Evolutionary conservation across 352 stramenopile genomes (phyloP), one percentile per base, ranked within the genome.

Genomic region (Globisporangium echinulatum): DNA sequence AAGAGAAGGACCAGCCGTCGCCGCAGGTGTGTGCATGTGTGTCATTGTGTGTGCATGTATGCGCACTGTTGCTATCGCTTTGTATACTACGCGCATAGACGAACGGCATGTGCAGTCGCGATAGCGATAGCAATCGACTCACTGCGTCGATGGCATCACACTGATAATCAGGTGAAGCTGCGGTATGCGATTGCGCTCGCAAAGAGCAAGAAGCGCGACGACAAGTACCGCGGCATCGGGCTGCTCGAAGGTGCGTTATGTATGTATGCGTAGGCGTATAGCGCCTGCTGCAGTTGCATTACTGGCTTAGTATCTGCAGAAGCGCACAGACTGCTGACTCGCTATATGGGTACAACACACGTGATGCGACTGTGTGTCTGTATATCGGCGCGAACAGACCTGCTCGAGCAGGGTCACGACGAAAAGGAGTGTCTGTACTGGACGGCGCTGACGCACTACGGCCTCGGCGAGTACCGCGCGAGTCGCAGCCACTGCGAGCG

Each of bases 121-220:
- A 33, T 33, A 33, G 25, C 25, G 25, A 33, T 33, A 33, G 25
- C 25, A 33, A 33, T 33, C 25, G 25, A 33, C 25, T 33, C 25
- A 33, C 25, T 33, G 25, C 25, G 25, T 33, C 25, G 25, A 33
- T 3, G 25, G 25, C 25, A 2, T 33, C 25, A 33, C 25, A 33
- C 25, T 33, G 25, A 3, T 33, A 33, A 33, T 33, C 54, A 87
- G 75, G 77, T 90, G 54, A 92, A 92, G 52, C 55, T 88, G 44
- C 77, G 77, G 5, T 92, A 92, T 49, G 82, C 80, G 19, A 67
- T 88, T 42, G 80, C 79, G 58, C 57, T 92, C 54, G 79, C 75
- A 47, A 92, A 92, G 68, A 92, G 82, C 68, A 72, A 69, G 54
- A 89, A 89, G 54, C 75, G 79, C n/a, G 82, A 92, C 54, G 78